A percentile compares a stretch with the other conserved stretches of the same genome.
Evolutionary conservation across 306 rosid genomes (phyloP).

Genomic region (Ziziphus jujuba): DNA sequence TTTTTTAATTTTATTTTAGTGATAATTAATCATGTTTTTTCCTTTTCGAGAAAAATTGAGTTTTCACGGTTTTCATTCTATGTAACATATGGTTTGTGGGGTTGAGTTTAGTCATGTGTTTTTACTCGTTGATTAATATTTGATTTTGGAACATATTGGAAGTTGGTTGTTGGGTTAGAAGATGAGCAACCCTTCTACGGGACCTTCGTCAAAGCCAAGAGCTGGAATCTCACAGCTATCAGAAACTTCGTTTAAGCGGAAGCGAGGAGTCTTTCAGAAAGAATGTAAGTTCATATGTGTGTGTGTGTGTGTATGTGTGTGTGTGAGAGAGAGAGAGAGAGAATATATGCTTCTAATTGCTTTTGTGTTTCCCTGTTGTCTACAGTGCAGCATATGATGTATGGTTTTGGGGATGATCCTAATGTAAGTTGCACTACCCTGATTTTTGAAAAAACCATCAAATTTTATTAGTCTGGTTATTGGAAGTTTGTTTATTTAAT

Average conservation of each 20-base stretch:
- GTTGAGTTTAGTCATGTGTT: neutral
- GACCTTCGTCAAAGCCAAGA: slow-evolving; percentile 66
- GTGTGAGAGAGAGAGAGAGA: neutral
- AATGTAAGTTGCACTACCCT: slow-evolving; percentile 49
- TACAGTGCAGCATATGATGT: slow-evolving; percentile 97
- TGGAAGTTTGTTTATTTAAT: no score
- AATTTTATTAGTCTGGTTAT: no score
- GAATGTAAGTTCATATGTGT: no score
- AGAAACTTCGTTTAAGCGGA: slow-evolving; percentile 78
- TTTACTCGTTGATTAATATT: neutral
- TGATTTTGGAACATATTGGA: neutral
- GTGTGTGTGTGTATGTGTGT: slow-evolving; percentile 76
- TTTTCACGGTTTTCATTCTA: no score
- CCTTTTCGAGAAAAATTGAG: no score
- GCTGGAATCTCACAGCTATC: slow-evolving; percentile 73
- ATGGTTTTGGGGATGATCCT: slow-evolving; percentile 91
- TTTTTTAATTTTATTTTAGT: no score
- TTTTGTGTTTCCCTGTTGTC: slow-evolving; percentile 2
- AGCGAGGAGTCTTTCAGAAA: slow-evolving; percentile 80
- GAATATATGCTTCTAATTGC: neutral
- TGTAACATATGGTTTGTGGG: neutral
- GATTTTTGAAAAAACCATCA: no score
- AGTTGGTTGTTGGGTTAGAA: slow-evolving; percentile 1
- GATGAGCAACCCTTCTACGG: slow-evolving; percentile 61
- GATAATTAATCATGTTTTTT: no score